Base-by-base conservation (phyloP, 2,329 filamentous ascomycete genomes). In the Parastagonospora nodorum region DNA sequence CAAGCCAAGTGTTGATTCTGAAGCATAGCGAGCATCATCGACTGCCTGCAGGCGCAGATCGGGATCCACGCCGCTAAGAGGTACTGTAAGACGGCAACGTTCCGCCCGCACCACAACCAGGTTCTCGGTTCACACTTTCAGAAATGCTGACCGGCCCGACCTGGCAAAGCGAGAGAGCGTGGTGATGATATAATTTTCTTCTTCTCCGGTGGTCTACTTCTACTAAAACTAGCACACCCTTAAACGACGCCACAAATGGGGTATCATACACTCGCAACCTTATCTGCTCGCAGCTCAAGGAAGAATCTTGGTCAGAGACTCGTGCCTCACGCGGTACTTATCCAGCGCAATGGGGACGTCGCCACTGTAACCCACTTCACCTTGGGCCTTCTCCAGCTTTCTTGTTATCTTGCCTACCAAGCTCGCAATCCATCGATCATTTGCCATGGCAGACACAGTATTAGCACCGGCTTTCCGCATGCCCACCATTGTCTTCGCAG, bases 341-440 rank as follows among this genome's bases (percentile, higher is more conserved):
- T 60, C 73, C 47, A 81, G 55, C 8, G 70, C 50, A 11, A 82
- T 71, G 1, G 79, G 76, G 16, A 83, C 74, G 16, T 76, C 73
- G 2, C 76, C 78, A 44, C 75, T 77, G 55, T 82, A 83, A 1
- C 80, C 80, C 1, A 80, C 63, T 63, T 82, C 80, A 0, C 80
- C 80, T 50, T 78, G 75, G 30, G 76, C 77, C 19, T 71, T 74
- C 64, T 81, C 79, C 43, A 82, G 50, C 60, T 78, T 80, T 52
- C 68, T 71, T 49, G 78, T 79, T 4, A 80, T 67, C 53, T 79
- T 82, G 4, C 81, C 80, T 0, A 83, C 78, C 55, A 83, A 60
- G 61, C 77, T 79, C 31, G 80, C 80, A 58, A 83, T 82, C 80
- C 80, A 83, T 15, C 78, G 69, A 60, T 83, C 81, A 57, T 83